Evolutionary conservation across 371 early-diverging fungal species (phyloP), one percentile per base, ranked within the genome.

Genomic region (Zychaea mexicana): DNA sequence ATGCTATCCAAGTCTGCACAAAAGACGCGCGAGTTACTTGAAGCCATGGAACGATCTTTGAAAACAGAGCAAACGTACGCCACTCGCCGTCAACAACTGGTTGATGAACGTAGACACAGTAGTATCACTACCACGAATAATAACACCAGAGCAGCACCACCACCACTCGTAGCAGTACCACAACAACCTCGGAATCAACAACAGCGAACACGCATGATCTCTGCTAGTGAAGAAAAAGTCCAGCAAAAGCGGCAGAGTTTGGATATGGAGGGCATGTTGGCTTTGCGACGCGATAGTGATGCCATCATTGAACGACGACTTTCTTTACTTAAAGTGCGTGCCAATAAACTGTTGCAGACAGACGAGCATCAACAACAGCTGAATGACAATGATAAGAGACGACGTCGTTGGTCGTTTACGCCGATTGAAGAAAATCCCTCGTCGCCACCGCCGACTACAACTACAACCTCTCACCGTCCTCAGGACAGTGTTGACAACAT

Each of bases 251-350:
- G 56, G 26, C 66, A 55, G 13, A 65, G 66, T 22, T 22, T 62
- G 38, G 67, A 62, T 42, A 8, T 67, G 21, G 62, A 62, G 13
- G 62, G 46, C 7, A 42, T 67, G 49, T 24, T 67, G 33, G 62
- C 62, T 6, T 59, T 67, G 24, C 54, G 56, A 21, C 60, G 47
- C 15, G 67, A 62, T 26, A 62, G 46, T n/a, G 67, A 67, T 52
- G 62, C 57, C 4, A n/a, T 55, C n/a, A 17, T 66, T n/a, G 66
- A 66, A 42, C 57, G 67, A 13, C 57, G 67, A 36, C 26, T 36
- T 17, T 62, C 62, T 7, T n/a, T 67, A 2, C 42, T 58, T 9
- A 67, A 67, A 32, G 36, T n/a, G 24, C 66, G 66, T 9, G 47
- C 61, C 3, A 57, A 33, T 42, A 33, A 55, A 31, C 26, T 59